phyloP scores from a whole-genome alignment of 192 early-diverging fungal species.

The Geranomyces variabilis region DNA sequence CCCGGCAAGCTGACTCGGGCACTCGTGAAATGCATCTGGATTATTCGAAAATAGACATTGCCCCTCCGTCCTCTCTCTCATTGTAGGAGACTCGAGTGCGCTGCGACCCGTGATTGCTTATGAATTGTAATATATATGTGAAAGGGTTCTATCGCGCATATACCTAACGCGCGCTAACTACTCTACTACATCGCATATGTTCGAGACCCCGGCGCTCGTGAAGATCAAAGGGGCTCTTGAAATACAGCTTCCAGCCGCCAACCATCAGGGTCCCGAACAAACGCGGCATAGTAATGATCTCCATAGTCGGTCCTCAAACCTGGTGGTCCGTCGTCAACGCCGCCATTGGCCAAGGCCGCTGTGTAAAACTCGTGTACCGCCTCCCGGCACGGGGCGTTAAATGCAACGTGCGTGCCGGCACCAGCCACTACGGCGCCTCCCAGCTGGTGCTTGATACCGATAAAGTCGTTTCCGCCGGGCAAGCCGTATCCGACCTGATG shows the following conservation, averaged over 20 bases:
- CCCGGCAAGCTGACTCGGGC: too few relatives aligned
- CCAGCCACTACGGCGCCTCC: neutral
- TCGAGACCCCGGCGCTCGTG: too few relatives aligned
- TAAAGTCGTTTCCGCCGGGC: neutral
- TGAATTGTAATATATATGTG: too few relatives aligned
- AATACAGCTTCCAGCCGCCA: neutral
- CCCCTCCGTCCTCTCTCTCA: too few relatives aligned
- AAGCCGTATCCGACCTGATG: constrained; percentile 8
- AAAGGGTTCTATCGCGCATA: too few relatives aligned
- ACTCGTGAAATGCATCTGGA: too few relatives aligned
- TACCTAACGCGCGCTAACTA: too few relatives aligned
- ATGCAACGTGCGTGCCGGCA: neutral
- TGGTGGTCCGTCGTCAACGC: neutral
- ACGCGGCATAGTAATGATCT: constrained; percentile 1
- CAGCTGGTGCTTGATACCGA: neutral
- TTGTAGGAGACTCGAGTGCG: too few relatives aligned
- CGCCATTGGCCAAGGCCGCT: neutral
- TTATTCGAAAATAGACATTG: too few relatives aligned
- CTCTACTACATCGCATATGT: too few relatives aligned
- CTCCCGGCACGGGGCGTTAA: neutral
- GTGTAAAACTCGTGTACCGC: neutral
- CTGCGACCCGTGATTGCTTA: too few relatives aligned
- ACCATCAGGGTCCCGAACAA: neutral
- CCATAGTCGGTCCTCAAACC: neutral
- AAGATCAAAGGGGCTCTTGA: neutral